Evolutionary conservation across 2,329 filamentous ascomycete genomes (phyloP).

Genomic region (Rhexocercosporidium sp.): DNA sequence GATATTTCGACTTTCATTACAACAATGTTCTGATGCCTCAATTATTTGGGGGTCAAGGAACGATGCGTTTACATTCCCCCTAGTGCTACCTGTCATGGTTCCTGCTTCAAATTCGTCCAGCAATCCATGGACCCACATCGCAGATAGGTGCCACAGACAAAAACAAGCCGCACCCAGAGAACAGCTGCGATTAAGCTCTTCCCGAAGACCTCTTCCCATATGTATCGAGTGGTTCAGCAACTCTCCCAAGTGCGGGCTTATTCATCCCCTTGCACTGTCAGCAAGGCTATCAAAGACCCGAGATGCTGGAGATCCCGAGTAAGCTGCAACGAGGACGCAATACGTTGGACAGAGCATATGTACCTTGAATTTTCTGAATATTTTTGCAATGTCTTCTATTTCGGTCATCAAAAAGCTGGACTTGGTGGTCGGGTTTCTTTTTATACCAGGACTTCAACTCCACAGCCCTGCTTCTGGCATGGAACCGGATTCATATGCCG

Average conservation of each 20-base stretch:
- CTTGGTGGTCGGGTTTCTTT: no score
- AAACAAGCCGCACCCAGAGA: no score
- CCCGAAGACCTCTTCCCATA: background rate
- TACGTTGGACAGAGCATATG: background rate
- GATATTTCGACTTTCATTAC: background rate
- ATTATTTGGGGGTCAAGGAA: no score
- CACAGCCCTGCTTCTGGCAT: no score
- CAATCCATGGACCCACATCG: no score
- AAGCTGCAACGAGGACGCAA: background rate
- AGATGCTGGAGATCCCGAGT: background rate
- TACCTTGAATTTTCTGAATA: background rate
- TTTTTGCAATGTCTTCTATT: background rate
- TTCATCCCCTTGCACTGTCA: background rate
- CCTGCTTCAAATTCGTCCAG: no score
- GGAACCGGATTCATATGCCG: no score
- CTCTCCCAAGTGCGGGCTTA: background rate
- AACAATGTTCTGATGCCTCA: no score
- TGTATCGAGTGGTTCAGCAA: background rate
- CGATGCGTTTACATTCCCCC: no score
- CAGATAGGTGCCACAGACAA: no score
- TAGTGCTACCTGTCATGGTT: no score
- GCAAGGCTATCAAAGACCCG: conserved; percentile 2
- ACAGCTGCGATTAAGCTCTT: background rate
- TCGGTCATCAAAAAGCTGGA: background rate
- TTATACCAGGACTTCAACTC: no score